These are phyloP conservation scores for Thalassiosira exigua DNA, from an alignment of 352 stramenopile genomes.

Conservation along the genomic window DNA sequence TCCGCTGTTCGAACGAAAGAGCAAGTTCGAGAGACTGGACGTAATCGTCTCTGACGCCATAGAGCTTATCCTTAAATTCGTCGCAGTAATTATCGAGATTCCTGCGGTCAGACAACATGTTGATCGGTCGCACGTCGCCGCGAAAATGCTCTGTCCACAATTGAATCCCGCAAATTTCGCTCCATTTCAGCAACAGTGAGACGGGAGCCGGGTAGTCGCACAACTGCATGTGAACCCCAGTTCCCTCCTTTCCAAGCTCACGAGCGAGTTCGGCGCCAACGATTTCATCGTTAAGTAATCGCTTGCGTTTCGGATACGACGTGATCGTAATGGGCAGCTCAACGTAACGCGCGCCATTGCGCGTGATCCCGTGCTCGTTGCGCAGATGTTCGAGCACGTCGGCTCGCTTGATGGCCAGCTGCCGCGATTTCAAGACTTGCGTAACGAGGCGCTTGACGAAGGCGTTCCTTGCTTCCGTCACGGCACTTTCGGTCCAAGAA, in stretches of 20 bases:
- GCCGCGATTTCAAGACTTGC: not conserved
- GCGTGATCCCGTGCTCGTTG: not conserved
- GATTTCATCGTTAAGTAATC: not conserved
- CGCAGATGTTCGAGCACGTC: too few species aligned
- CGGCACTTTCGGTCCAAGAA: not conserved
- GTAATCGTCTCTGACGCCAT: not conserved
- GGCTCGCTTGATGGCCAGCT: not conserved
- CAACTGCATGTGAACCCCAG: not conserved
- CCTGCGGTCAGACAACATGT: not conserved
- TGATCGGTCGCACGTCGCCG: not conserved
- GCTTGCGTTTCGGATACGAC: not conserved
- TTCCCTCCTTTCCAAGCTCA: not conserved
- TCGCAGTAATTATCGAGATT: not conserved
- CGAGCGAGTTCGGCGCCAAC: not conserved
- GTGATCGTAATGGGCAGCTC: not conserved
- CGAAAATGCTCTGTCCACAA: not conserved
- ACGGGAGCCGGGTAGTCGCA: not conserved
- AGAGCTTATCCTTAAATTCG: not conserved
- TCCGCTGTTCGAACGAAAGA: not conserved
- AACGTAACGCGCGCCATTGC: not conserved
- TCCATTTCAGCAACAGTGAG: not conserved
- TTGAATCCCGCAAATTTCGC: not conserved
- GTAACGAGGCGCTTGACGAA: not conserved
- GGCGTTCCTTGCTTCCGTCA: not conserved
- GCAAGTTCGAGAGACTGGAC: not conserved